Base-by-base conservation (phyloP, 1,284 basidiomycete species). In the Austropuccinia psidii region DNA sequence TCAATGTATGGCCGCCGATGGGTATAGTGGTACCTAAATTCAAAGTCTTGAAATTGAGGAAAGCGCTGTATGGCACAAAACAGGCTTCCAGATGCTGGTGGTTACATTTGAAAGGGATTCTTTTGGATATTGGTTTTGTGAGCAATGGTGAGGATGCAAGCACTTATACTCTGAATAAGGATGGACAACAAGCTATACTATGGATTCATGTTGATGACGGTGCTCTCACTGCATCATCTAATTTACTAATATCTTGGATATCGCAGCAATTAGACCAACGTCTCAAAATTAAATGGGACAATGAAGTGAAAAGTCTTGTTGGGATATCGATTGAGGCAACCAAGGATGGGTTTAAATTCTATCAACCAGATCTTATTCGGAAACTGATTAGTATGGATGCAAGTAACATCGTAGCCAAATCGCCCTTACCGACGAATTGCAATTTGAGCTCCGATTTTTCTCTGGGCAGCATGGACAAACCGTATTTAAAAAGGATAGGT, bases 41-140 rank as follows among this genome's bases (percentile, higher is more conserved):
- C 3, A 17, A 24, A 15, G 60, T 35, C 3, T 50, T 41, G n/a
- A 8, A 41, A 17, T 31, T 67, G 19, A 67, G 54, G 15, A 35
- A 67, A 41, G 64, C 49, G 1, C n/a, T 67, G 2, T 67, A 67
- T 41, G 49, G 64, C 1, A 67, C 64, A 3, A 21, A 19, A 8
- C 64, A 67, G 19, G 64, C 49, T 2, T 19, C 35, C 3, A 33
- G 64, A 17, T 67, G 49, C 33, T 67, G 64, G 64, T 67, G 64
- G 49, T 2, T 52, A 24, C 49, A 67, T 17, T 24, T 67, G 17
- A n/a, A n/a, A n/a, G n/a, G n/a, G n/a, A n/a, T n/a, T n/a, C n/a
- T n/a, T n/a, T n/a, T n/a, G n/a, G n/a, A n/a, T n/a, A n/a, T n/a
- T n/a, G n/a, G n/a, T n/a, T n/a, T n/a, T n/a, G n/a, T n/a, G n/a